A percentile compares a stretch with the other conserved stretches of the same genome.
phyloP scores from a whole-genome alignment of 2,329 filamentous ascomycete genomes.

The Chaetomiaceae sp. region DNA sequence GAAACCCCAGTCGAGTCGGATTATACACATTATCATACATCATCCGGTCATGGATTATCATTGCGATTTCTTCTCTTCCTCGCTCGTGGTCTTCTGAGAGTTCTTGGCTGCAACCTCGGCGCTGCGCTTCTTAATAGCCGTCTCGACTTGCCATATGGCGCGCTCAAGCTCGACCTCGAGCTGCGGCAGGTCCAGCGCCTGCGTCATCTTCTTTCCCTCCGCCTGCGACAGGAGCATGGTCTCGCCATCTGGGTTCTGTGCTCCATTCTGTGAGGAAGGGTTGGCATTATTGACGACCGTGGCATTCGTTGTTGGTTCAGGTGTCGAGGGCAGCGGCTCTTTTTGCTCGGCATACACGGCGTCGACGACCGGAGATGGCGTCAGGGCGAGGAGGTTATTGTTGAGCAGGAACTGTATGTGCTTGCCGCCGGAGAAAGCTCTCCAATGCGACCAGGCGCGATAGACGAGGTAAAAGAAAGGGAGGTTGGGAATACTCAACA shows the following conservation, averaged over 20 bases:
- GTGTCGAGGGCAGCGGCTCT: slow-evolving; percentile 26
- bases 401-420: slow-evolving; percentile 78
- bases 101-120: slow-evolving; percentile 21
- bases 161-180: slow-evolving; percentile 69
- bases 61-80: slow-evolving; percentile 22
- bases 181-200: slow-evolving; percentile 63
- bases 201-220: slow-evolving; percentile 32
- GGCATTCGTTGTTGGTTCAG: slow-evolving; percentile 26
- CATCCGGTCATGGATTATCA: slow-evolving; percentile 13
- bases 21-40: slow-evolving; percentile 17
- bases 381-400: slow-evolving; percentile 63
- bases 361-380: slow-evolving; percentile 67
- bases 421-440: slow-evolving; percentile 76
- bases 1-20: neutral
- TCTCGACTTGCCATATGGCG: slow-evolving; percentile 69
- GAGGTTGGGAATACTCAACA: slow-evolving; percentile 74
- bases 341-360: slow-evolving; percentile 56
- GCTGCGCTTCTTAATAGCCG: slow-evolving; percentile 39
- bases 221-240: slow-evolving; percentile 38
- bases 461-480: slow-evolving; percentile 96
- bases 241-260: slow-evolving; percentile 35
- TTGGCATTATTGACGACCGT: slow-evolving; percentile 22
- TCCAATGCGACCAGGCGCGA: slow-evolving; percentile 87
- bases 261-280: slow-evolving; percentile 9
- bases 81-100: slow-evolving; percentile 9